Evolutionary conservation across 306 rosid genomes (phyloP).

Genomic region (Malus sylvestris): DNA sequence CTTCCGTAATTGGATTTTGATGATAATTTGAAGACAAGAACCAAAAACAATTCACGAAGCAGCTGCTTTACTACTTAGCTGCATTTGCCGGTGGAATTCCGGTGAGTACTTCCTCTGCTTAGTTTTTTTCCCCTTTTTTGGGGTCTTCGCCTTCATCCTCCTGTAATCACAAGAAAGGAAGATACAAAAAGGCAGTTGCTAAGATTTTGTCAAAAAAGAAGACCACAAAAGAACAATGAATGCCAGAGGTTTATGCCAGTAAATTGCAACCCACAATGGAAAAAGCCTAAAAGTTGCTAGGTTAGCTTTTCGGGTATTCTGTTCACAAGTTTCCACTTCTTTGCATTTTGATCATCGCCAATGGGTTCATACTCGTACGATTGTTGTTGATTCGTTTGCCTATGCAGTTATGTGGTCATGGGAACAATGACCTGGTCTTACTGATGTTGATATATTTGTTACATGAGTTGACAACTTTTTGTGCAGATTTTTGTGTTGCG

Average conservation of each 20-base stretch:
- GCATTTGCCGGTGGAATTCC: slow-evolving; percentile 96
- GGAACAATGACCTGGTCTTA: slow-evolving; percentile 3
- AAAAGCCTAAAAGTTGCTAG: background rate
- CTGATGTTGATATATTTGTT: slow-evolving; percentile 18
- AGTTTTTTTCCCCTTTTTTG: slow-evolving; percentile 4
- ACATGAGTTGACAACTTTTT: slow-evolving; percentile 6
- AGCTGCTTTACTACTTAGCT: slow-evolving; percentile 85
- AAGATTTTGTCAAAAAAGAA: no score
- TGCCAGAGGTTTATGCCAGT: background rate
- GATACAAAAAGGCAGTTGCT: no score
- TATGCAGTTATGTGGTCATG: background rate
- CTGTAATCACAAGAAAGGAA: background rate
- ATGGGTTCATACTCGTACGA: background rate
- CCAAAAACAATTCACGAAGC: slow-evolving; percentile 83
- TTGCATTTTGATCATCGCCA: background rate
- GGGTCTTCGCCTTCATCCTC: slow-evolving; percentile 23
- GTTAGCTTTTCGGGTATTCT: background rate
- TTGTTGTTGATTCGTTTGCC: background rate
- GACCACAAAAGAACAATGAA: background rate
- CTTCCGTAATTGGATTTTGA: background rate
- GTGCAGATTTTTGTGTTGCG: slow-evolving; percentile 80
- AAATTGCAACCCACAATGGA: background rate
- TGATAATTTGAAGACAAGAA: slow-evolving; percentile 62
- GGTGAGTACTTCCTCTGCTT: slow-evolving; percentile 90
- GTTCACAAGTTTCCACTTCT: background rate